A percentile compares a stretch with the other conserved stretches of the same genome.
These are phyloP conservation scores for Fusarium concolor DNA, from an alignment of 2,329 filamentous ascomycete genomes.

Conservation along the genomic window DNA sequence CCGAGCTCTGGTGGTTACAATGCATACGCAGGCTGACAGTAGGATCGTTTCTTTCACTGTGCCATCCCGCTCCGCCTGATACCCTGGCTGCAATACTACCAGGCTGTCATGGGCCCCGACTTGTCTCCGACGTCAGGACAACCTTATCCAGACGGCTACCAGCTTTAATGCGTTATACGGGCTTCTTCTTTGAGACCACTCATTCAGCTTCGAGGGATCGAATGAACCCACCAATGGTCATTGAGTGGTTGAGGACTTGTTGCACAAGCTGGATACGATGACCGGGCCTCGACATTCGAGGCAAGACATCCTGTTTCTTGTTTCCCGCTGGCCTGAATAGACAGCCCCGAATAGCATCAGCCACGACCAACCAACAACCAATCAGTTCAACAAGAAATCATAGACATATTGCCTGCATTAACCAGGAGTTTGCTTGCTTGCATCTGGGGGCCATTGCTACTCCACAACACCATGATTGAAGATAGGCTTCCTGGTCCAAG, in stretches of 20 bases:
- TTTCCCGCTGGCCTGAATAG: slow-evolving; percentile 16
- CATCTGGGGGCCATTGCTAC: slow-evolving; percentile 22
- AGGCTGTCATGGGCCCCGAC: not conserved
- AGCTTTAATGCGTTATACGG: slow-evolving; percentile 11
- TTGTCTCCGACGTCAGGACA: slow-evolving; percentile 11
- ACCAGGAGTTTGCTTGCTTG: slow-evolving; percentile 29
- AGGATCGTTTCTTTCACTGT: slow-evolving; percentile 27
- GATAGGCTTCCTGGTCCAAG: slow-evolving; percentile 14
- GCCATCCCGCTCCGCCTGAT: slow-evolving; percentile 20
- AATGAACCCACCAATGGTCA: not conserved
- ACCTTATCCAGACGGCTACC: slow-evolving; percentile 8
- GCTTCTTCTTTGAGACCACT: not conserved
- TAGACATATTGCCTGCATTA: slow-evolving; percentile 18
- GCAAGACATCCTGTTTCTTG: slow-evolving; percentile 19
- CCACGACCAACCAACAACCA: slow-evolving; percentile 20
- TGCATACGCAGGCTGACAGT: slow-evolving; percentile 21
- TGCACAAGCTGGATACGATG: slow-evolving; percentile 32
- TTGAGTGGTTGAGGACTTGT: slow-evolving; percentile 11
- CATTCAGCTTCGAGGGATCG: not conserved
- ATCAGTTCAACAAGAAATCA: slow-evolving; percentile 5
- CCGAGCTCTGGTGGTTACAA: slow-evolving; percentile 7
- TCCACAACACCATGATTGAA: slow-evolving; percentile 37
- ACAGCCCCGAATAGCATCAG: slow-evolving; percentile 28
- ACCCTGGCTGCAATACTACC: slow-evolving; percentile 11
- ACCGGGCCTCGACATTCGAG: slow-evolving; percentile 2